These are phyloP conservation scores for Umbelopsis ramanniana DNA, from an alignment of 192 early-diverging fungal species.

Conservation along the genomic window DNA sequence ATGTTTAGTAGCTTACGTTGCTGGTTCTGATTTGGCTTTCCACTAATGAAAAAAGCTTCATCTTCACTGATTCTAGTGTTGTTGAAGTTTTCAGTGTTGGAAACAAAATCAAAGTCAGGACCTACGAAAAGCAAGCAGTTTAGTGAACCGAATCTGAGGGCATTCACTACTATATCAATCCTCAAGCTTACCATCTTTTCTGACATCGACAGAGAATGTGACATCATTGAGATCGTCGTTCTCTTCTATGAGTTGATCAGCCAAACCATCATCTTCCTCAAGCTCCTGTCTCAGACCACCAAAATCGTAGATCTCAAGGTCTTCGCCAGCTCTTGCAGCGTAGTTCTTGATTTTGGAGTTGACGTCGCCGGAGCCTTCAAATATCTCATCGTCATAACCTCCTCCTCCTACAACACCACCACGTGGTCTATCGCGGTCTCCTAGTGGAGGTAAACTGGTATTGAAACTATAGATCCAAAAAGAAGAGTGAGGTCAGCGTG, in stretches of 20 bases:
- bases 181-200: constrained; percentile 3
- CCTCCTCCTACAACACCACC: constrained; percentile 9
- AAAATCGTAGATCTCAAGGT: constrained; percentile 67
- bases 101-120: constrained; percentile 76
- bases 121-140: constrained; percentile 31
- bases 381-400: constrained; percentile 37
- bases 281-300: constrained; percentile 39
- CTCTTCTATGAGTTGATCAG: constrained; percentile 65
- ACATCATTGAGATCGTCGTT: constrained; percentile 74
- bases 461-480: constrained; percentile 52
- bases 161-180: not conserved
- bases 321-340: constrained; percentile 49
- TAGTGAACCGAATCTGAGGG: not conserved
- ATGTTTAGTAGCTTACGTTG: not conserved
- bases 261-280: constrained; percentile 58
- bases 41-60: constrained; percentile 53
- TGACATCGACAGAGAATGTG: constrained; percentile 61
- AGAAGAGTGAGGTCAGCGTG: no score
- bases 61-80: constrained; percentile 51
- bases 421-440: constrained; percentile 40
- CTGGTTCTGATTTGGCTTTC: constrained; percentile 37
- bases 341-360: constrained; percentile 21
- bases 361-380: not conserved
- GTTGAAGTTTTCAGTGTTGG: constrained; percentile 55
- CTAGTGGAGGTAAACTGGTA: constrained; percentile 54